Evolutionary conservation across 164 flowering plant genomes (phyloP).

Genomic region (Sextonia rubra): DNA sequence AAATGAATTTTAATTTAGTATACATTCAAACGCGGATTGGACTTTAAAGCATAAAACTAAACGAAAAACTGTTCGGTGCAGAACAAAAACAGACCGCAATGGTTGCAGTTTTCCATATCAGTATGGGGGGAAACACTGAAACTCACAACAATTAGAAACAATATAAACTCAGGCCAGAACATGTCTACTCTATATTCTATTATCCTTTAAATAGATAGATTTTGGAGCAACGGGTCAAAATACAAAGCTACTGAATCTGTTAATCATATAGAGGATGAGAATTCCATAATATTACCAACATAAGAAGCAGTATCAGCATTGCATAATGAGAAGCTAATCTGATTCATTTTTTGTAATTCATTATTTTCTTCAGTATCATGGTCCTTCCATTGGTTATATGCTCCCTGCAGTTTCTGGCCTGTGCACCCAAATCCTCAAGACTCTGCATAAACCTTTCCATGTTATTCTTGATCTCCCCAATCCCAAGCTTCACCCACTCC

Average conservation of each 20-base stretch:
- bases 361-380: slow-evolving; percentile 59
- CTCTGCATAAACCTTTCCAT: slow-evolving; percentile 45
- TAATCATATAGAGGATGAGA: background rate
- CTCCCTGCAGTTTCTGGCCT: slow-evolving; percentile 55
- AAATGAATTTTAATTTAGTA: background rate
- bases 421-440: slow-evolving; percentile 48
- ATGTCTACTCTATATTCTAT: background rate
- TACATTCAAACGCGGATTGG: background rate
- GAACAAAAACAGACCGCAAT: background rate
- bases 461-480: slow-evolving; percentile 72
- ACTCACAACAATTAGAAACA: background rate
- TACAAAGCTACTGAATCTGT: background rate
- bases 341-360: slow-evolving; percentile 41
- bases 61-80: background rate
- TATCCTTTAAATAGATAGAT: background rate
- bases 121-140: background rate
- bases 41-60: background rate
- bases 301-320: background rate
- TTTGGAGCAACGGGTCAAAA: background rate
- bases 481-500: slow-evolving; percentile 50
- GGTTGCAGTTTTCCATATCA: background rate
- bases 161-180: background rate
- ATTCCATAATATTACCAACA: background rate
- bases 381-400: slow-evolving; percentile 61
- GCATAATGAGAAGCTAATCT: slow-evolving; percentile 6